Conservation (phyloP, 306 rosid species). For the Fagus crenata region DNA sequence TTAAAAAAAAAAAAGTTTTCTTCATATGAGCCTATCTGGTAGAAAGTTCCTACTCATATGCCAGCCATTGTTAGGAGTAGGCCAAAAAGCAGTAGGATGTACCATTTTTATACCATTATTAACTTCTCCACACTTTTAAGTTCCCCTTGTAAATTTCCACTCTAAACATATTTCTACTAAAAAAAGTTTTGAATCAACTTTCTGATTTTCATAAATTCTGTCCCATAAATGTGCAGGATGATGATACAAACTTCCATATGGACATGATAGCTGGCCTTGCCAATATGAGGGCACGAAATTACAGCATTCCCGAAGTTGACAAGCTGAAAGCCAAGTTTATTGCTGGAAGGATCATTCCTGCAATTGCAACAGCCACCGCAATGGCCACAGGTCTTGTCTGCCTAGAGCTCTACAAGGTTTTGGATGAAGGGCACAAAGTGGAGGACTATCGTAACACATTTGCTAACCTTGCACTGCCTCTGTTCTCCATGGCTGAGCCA, state of each 20-base stretch:
- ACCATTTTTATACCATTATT: neutral
- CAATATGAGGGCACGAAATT: conserved; percentile 96
- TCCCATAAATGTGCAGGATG: conserved; percentile 64
- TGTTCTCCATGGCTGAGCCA: conserved; percentile 92
- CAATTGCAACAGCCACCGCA: conserved; percentile 92
- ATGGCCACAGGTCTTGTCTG: conserved; percentile 98
- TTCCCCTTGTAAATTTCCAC: neutral
- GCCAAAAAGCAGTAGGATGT: neutral
- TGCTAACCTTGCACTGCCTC: conserved; percentile 83
- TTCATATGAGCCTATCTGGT: no score
- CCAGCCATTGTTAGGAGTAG: neutral
- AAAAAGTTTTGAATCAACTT: neutral
- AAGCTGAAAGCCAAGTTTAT: conserved; percentile 95
- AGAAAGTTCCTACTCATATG: neutral
- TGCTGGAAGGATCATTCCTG: conserved; percentile 95
- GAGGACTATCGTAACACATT: conserved; percentile 92
- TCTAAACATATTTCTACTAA: neutral
- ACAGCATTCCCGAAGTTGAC: conserved; percentile 95
- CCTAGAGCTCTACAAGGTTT: conserved; percentile 84
- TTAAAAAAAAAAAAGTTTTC: no score
- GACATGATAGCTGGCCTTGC: conserved; percentile 95
- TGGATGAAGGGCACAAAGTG: conserved; percentile 76
- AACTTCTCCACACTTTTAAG: neutral
- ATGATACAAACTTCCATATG: conserved; percentile 94
- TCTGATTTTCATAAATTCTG: neutral